Evolutionary conservation across 495 filamentous ascomycete species (phyloP), one percentile per base, ranked within the genome.

Genomic region (Penicillium lagena): DNA sequence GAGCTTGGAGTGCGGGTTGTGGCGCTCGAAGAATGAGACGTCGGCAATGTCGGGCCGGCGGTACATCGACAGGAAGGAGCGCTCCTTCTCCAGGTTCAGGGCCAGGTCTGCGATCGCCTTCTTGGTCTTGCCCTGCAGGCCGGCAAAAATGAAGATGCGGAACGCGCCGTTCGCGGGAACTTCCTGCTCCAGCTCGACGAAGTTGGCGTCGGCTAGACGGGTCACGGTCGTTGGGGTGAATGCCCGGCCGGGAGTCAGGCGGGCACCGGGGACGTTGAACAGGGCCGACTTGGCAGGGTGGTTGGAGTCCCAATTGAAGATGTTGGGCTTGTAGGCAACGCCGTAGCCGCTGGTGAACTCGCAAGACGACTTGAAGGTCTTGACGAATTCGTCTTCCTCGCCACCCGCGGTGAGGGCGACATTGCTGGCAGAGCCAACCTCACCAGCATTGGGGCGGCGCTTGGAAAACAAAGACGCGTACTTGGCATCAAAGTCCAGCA

Each of bases 151-250:
- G 56, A 87, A 94, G 55, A 95, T 76, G 29, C 88, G 79, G 76
- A 89, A 95, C 9, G 89, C 81, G 43, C 89, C 89, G 64, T 94
- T 94, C 40, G 87, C 71, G 0, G 89, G 89, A 40, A 95, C 73
- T 47, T 90, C 87, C 63, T 95, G 89, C 66, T 95, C 89, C 33
- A 95, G 68, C 52, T 93, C 85, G 11, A 91, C 87, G 17, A 85
- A 77, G 68, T 93, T 94, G 55, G 87, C 81, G 58, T 95, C 89
- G 4, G 83, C 80, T 27, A 94, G 83, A 30, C 89, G 77, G 27
- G 87, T 95, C 31, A 94, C 89, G 43, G 81, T 84, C 5, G 83
- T 74, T 14, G 86, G 86, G 14, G 73, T 80, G 60, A 94, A 75
- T 17, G 89, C 78, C 12, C 85, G 80, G 41, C 89, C 89, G 4